phyloP scores from a whole-genome alignment of 257 asterid genomes.

The Ophiorrhiza pumila region DNA sequence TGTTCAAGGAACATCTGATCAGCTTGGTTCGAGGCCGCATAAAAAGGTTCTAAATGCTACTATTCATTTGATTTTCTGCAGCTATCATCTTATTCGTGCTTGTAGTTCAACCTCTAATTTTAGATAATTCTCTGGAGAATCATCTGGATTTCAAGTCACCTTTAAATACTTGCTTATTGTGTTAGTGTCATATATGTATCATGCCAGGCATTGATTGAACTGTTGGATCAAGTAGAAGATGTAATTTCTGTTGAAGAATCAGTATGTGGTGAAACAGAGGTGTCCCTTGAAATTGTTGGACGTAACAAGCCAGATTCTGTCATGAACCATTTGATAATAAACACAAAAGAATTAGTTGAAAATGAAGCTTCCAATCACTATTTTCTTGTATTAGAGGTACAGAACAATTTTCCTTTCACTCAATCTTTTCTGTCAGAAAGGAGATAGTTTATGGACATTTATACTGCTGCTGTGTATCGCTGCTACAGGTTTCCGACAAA shows the following conservation, averaged over 20 bases:
- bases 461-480: slow-evolving; percentile 16
- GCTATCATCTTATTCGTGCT: slow-evolving; percentile 1
- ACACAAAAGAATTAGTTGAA: slow-evolving; percentile 30
- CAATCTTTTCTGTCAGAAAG: slow-evolving; percentile 17
- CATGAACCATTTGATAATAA: slow-evolving; percentile 22
- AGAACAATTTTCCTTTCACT: not conserved
- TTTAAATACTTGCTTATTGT: not conserved
- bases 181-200: not conserved
- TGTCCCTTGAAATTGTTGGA: slow-evolving; percentile 35
- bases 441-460: slow-evolving; percentile 8
- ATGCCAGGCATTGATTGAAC: slow-evolving; percentile 84
- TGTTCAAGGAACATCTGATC: slow-evolving; percentile 42
- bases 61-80: slow-evolving; percentile 15
- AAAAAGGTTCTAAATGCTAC: slow-evolving; percentile 61
- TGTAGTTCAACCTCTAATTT: not conserved
- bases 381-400: slow-evolving; percentile 93
- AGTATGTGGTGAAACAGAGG: slow-evolving; percentile 29
- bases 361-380: slow-evolving; percentile 29
- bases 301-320: slow-evolving; percentile 34
- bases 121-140: not conserved
- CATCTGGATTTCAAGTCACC: not conserved
- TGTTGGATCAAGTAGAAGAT: slow-evolving; percentile 91
- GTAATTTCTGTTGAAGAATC: slow-evolving; percentile 69
- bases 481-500: slow-evolving; percentile 65
- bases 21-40: slow-evolving; percentile 65